Base-by-base conservation (phyloP, 2,329 filamentous ascomycete genomes). In the Onygenales sp. region DNA sequence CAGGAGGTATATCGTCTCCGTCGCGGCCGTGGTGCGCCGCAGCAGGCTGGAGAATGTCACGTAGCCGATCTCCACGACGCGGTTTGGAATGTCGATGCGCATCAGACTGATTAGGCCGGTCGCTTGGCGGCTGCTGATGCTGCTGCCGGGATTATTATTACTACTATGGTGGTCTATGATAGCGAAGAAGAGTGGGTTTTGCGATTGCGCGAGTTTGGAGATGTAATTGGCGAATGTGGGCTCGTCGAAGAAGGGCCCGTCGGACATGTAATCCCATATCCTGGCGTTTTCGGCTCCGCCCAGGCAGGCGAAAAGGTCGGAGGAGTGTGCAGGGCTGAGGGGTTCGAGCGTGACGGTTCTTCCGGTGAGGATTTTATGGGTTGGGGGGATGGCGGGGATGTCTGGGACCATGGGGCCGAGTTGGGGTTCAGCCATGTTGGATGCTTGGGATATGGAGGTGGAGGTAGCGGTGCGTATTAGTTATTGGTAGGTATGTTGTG, bases 1-100 rank as follows among this genome's bases (percentile, higher is more conserved):
- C n/a, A 84, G 63, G 1, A 85, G 67, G 55, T 78, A 83, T 56
- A 79, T 72, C 0, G 75, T 73, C 62, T 85, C 83, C 0, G 81
- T 85, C 0, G 80, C 77, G 6, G 72, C 74, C 0, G 72, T 71
- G 0, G 80, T 83, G 11, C 76, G 73, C 61, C 81, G 77, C 13
- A 85, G 62, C 1, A 60, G 57, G 0, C 71, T 65, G 0, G 77
- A 72, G 57, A 80, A 79, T 9, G 82, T 66, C 13, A 85, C 69
- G 55, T 71, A 69, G 2, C 83, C 83, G 27, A 85, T 74, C 59
- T 86, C 83, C 1, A 84, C 66, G 21, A 72, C 69, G 2, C 75
- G 71, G 52, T 84, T 71, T 0, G 61, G 57, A 0, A 76, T 70
- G 4, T 74, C 68, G 49, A 81, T 76, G 52, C 72, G 72, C 59